phyloP scores from a whole-genome alignment of 352 stramenopile genomes.

The Globisporangium nagaii region DNA sequence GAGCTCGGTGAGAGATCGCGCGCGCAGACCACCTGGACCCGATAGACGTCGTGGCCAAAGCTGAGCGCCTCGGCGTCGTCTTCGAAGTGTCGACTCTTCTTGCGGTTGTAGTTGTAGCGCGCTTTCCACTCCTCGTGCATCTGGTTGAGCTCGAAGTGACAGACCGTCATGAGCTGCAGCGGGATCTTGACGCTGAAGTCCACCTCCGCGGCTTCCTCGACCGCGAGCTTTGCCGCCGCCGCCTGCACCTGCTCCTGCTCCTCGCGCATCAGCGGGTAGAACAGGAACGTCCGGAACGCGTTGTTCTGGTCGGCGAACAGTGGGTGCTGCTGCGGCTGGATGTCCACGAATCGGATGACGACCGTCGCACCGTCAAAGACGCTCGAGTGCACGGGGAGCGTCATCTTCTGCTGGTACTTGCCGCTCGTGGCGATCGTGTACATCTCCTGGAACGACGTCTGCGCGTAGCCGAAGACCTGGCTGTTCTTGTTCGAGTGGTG shows the following conservation, averaged over 20 bases:
- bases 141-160: conserved; percentile 59
- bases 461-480: conserved; percentile 62
- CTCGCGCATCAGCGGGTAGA: conserved; percentile 55
- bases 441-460: conserved; percentile 78
- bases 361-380: conserved; percentile 59
- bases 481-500: conserved; percentile 54
- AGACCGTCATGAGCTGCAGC: conserved; percentile 69
- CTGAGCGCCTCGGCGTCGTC: conserved; percentile 73
- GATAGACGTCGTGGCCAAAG: conserved; percentile 77
- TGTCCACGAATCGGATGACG: conserved; percentile 49
- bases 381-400: conserved; percentile 55
- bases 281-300: conserved; percentile 60
- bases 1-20: conserved; percentile 32
- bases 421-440: conserved; percentile 57
- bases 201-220: conserved; percentile 74
- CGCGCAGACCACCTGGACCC: conserved; percentile 59
- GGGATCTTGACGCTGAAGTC: conserved; percentile 79
- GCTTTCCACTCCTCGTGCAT: conserved; percentile 71
- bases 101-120: conserved; percentile 81
- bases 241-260: conserved; percentile 38
- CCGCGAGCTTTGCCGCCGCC: conserved; percentile 53
- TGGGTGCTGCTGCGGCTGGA: conserved; percentile 35
- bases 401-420: conserved; percentile 55
- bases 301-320: conserved; percentile 46
- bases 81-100: conserved; percentile 69